A percentile compares a stretch with the other conserved stretches of the same genome.
Evolutionary conservation across 345 rosid genomes (phyloP).

Genomic region (Excoecaria cochinchinensis): DNA sequence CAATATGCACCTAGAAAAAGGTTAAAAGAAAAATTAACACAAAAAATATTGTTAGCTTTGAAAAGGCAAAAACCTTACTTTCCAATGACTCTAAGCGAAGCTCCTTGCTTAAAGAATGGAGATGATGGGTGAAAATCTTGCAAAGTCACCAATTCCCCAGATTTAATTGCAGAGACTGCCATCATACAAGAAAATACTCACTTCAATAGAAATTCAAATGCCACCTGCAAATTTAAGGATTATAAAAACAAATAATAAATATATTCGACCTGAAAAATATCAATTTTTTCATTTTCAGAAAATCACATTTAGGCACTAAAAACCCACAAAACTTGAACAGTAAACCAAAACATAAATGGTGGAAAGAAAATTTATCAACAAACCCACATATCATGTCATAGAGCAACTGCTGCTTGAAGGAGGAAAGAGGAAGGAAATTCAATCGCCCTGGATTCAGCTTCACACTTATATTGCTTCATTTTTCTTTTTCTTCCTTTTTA

Average conservation of each 20-base stretch:
- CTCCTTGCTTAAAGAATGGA: constrained; percentile 50
- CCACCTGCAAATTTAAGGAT: constrained; percentile 1
- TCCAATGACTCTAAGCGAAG: constrained; percentile 68
- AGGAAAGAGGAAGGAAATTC: too few species aligned
- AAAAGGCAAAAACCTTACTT: constrained; percentile 38
- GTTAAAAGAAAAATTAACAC: background rate
- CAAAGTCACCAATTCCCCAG: constrained; percentile 51
- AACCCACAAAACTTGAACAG: too few species aligned
- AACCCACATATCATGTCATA: too few species aligned
- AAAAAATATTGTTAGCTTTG: background rate
- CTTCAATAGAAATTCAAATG: background rate
- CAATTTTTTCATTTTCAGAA: too few species aligned
- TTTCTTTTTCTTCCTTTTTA: too few species aligned
- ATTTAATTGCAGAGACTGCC: constrained; percentile 39
- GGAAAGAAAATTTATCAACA: too few species aligned
- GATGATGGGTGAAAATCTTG: constrained; percentile 59
- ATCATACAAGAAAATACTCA: constrained; percentile 16
- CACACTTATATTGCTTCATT: too few species aligned
- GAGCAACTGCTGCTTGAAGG: too few species aligned
- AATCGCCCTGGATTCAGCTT: too few species aligned
- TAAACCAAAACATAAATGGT: too few species aligned
- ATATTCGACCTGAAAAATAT: too few species aligned
- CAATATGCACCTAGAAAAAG: background rate
- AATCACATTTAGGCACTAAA: too few species aligned
- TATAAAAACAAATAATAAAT: background rate